These are phyloP conservation scores for Acacia acuminata DNA, from an alignment of 306 rosid genomes.

Conservation along the genomic window DNA sequence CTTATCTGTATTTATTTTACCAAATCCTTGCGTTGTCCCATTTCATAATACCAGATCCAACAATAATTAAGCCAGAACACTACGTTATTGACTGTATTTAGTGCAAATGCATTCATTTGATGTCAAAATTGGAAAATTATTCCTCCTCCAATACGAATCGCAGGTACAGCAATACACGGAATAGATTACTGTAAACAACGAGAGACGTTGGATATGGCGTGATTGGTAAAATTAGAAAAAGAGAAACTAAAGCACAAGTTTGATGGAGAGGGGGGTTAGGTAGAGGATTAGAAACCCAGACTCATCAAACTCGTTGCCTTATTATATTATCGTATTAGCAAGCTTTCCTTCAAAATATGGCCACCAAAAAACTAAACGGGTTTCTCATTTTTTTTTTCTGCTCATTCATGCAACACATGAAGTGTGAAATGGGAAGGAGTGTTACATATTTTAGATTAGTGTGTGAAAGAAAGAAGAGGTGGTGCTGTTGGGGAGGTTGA, in stretches of 20 bases:
- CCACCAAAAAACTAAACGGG: conserved; percentile 9
- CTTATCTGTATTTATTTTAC: neutral
- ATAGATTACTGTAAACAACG: conserved; percentile 32
- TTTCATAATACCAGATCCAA: neutral
- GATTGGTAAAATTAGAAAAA: conserved; percentile 20
- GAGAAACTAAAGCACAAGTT: conserved; percentile 1
- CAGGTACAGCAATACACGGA: neutral
- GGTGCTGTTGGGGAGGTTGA: conserved; percentile 26
- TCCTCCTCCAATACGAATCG: neutral
- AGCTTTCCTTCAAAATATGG: conserved; percentile 44
- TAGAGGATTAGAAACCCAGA: conserved; percentile 33
- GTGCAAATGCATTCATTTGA: neutral
- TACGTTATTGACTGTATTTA: neutral
- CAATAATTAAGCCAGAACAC: neutral
- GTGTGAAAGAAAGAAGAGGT: neutral
- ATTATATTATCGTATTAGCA: neutral
- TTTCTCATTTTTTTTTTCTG: neutral
- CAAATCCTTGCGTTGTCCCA: neutral
- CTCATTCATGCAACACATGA: too few relatives aligned
- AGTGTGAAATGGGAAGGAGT: neutral
- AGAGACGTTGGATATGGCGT: neutral
- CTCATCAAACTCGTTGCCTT: conserved; percentile 6
- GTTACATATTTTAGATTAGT: neutral
- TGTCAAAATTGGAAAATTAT: neutral
- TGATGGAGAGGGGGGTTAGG: conserved; percentile 20